phyloP scores from a whole-genome alignment of 345 rosid genomes.

The Raphanus raphanistrum region DNA sequence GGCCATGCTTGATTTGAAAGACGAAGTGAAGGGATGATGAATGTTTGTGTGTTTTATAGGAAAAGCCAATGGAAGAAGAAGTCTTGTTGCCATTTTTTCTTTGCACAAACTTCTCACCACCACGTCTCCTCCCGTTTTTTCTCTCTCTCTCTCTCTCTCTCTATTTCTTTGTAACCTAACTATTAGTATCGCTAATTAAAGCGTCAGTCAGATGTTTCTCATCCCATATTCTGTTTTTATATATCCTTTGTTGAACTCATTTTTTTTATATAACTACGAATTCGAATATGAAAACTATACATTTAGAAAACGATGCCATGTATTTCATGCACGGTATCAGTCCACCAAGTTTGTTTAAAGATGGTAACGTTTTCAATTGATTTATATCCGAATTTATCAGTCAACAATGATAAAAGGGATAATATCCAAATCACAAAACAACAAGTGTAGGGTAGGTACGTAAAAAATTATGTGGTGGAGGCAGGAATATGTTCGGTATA shows the following conservation, averaged over 20 bases:
- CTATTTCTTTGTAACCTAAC: no score
- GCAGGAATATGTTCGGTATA: background rate
- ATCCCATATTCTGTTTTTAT: no score
- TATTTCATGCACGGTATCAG: background rate
- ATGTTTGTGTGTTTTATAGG: slow-evolving; percentile 20
- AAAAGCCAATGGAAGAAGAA: background rate
- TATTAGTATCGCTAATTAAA: no score
- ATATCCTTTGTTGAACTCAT: no score
- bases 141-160: background rate
- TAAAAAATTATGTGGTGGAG: background rate
- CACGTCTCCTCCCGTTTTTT: background rate
- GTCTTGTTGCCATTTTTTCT: background rate
- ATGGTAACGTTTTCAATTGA: background rate
- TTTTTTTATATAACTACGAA: no score
- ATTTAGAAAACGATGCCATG: no score
- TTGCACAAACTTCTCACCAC: slow-evolving; percentile 20
- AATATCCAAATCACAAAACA: background rate
- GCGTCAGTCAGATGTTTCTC: no score
- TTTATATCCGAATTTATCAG: background rate
- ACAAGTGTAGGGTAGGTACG: background rate
- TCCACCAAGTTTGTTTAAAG: background rate
- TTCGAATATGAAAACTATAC: no score
- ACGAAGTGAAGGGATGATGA: background rate
- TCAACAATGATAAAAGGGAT: background rate
- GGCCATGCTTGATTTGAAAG: slow-evolving; percentile 39